Percentiles rank a stretch among this genome's conserved stretches.
These are phyloP conservation scores for Claviceps maximensis DNA, from an alignment of 2,329 filamentous ascomycete species.

Conservation along the genomic window DNA sequence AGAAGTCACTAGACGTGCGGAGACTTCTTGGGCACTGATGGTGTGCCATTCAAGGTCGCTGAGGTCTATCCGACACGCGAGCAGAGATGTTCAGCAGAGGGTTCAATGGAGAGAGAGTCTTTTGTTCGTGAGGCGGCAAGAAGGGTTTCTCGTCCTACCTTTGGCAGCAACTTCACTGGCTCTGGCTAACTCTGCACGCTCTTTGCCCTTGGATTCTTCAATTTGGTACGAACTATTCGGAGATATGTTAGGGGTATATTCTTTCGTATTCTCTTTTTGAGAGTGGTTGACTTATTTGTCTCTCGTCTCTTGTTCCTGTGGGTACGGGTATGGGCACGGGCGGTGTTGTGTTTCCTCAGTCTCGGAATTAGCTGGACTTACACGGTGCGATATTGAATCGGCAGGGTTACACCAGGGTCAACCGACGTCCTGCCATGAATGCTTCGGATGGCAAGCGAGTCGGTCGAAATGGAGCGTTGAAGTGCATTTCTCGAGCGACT, in stretches of 20 bases:
- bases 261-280: not conserved
- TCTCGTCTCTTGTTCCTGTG: not conserved
- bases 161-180: constrained; percentile 32
- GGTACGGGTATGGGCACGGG: no score
- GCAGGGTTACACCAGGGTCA: constrained; percentile 21
- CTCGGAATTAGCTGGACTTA: constrained; percentile 19
- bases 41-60: constrained; percentile 56
- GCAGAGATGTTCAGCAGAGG: not conserved
- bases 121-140: not conserved
- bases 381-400: constrained; percentile 43
- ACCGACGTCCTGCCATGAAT: constrained; percentile 17
- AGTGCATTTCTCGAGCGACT: constrained; percentile 9
- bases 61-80: constrained; percentile 31
- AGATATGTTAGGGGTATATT: not conserved
- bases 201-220: constrained; percentile 37
- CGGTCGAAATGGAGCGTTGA: constrained; percentile 16
- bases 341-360: not conserved
- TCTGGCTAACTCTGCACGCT: constrained; percentile 22
- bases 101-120: not conserved
- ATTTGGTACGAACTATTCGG: constrained; percentile 36
- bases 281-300: not conserved
- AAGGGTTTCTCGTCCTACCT: constrained; percentile 18
- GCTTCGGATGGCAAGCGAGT: constrained; percentile 29
- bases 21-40: constrained; percentile 43
- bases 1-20: constrained; percentile 44